Evolutionary conservation across 2,329 filamentous ascomycete genomes (phyloP).

Genomic region (Epichloe sibirici): DNA sequence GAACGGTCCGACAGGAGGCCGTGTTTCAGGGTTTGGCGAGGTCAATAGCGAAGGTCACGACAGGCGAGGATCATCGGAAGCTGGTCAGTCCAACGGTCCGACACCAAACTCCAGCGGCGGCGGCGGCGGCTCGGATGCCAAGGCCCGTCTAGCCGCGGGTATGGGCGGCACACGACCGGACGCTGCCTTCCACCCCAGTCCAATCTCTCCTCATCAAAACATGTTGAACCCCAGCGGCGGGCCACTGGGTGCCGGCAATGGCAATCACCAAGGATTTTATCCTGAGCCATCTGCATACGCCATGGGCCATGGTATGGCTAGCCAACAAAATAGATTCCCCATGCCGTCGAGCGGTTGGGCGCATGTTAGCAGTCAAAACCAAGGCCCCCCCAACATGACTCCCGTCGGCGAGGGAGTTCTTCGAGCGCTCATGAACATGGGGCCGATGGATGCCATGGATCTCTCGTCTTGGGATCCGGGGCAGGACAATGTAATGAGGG

Average conservation of each 20-base stretch:
- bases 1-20: slow-evolving; percentile 14
- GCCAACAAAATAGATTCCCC: slow-evolving; percentile 23
- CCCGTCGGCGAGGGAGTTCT: slow-evolving; percentile 46
- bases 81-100: slow-evolving; percentile 38
- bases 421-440: slow-evolving; percentile 44
- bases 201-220: slow-evolving; percentile 32
- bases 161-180: slow-evolving; percentile 26
- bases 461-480: slow-evolving; percentile 34
- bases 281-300: slow-evolving; percentile 26
- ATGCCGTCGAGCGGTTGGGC: slow-evolving; percentile 33
- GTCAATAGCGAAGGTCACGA: slow-evolving; percentile 33
- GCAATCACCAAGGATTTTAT: slow-evolving; percentile 28
- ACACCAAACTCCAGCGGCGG: slow-evolving; percentile 45
- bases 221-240: slow-evolving; percentile 23
- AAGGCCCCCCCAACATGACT: slow-evolving; percentile 28
- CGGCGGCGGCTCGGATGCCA: slow-evolving; percentile 17
- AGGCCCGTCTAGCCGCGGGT: slow-evolving; percentile 16
- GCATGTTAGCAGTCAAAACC: slow-evolving; percentile 26
- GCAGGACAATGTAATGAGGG: slow-evolving; percentile 14
- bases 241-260: slow-evolving; percentile 21
- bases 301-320: slow-evolving; percentile 12
- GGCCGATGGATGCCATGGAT: slow-evolving; percentile 49
- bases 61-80: slow-evolving; percentile 36
- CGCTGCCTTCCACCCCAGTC: slow-evolving; percentile 40
- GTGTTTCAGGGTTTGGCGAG: slow-evolving; percentile 26